Evolutionary conservation across 192 early-diverging fungal genomes (phyloP), one percentile per base, ranked within the genome.

Genomic region (Umbelopsis sp.): DNA sequence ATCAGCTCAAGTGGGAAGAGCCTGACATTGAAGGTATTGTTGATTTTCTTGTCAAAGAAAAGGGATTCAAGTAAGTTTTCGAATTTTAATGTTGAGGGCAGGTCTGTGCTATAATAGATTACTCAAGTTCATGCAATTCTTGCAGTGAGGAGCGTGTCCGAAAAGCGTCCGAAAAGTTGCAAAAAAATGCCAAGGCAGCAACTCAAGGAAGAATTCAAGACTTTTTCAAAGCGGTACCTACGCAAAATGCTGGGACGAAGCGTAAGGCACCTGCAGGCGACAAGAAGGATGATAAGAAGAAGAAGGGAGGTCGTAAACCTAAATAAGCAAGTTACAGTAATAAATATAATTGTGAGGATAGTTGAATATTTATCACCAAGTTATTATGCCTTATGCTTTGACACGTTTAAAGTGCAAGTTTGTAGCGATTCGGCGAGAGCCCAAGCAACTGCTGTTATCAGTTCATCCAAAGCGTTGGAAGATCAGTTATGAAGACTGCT

Each of bases 171-270:
- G 88, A 93, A 44, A 97, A 95, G 75, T 82, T 99, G 32, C 73
- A 85, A 17, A 95, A 95, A 81, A 84, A 91, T 22, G 65, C 87
- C 17, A 91, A 89, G 29, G 84, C 84, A 21, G 91, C 91, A n/a
- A 92, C 91, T 24, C 97, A 99, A 81, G 95, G 92, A 53, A 85
- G 97, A 24, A 81, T 99, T 65, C 95, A 96, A 65, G 84, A 87
- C n/a, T 99, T 96, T 79, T 98, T 99, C 78, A 95, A 70, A 29
- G 22, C 45, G 45, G 16, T 47, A 11, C 72, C 77, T 21, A 51
- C 62, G 0, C 26, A 43, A 65, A 10, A 17, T n/a, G n/a, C 70
- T 29, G 56, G 32, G 11, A 62, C 14, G 0, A 62, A 62, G 56
- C 56, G 56, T 31, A 62, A 62, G 31, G 56, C 56, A 4, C 24